These are phyloP conservation scores for Pythium insidiosum DNA, from an alignment of 352 stramenopile species.

Conservation along the genomic window DNA sequence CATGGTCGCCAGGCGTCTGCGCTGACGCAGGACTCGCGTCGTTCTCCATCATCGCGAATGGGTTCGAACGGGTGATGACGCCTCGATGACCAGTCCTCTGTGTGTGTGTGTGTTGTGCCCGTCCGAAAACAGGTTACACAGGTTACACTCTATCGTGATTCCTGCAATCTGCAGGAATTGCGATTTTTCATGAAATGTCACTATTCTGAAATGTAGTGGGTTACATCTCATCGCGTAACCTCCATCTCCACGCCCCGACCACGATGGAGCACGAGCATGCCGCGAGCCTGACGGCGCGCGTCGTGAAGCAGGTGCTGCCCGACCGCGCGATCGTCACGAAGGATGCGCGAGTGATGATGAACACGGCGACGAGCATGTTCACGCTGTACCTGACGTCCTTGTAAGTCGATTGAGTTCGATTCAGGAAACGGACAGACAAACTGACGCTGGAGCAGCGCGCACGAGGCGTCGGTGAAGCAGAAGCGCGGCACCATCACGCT, in stretches of 20 bases:
- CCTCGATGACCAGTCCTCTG: too few species aligned
- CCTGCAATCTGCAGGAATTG: too few species aligned
- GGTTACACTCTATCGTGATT: too few species aligned
- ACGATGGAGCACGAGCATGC: constrained; percentile 69
- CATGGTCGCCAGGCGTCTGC: too few species aligned
- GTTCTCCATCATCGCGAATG: too few species aligned
- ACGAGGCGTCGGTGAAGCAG: constrained; percentile 51
- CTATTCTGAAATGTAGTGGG: background rate
- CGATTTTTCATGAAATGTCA: too few species aligned
- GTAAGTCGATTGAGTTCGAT: too few species aligned
- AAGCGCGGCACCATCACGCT: constrained; percentile 73
- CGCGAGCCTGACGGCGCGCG: constrained; percentile 53
- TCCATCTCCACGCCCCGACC: constrained; percentile 9
- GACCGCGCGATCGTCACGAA: constrained; percentile 60
- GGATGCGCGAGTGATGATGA: constrained; percentile 58
- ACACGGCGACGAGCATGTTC: constrained; percentile 71
- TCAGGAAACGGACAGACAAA: too few species aligned
- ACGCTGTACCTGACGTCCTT: constrained; percentile 65
- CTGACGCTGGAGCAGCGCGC: constrained; percentile 47
- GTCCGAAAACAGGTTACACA: too few species aligned
- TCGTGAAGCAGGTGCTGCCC: constrained; percentile 58
- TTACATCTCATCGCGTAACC: constrained; percentile 9
- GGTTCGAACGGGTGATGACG: too few species aligned
- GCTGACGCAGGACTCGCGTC: too few species aligned
- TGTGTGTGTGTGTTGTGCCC: too few species aligned